Conservation (phyloP, 306 rosid genomes). For the Herpetospermum pedunculosum region DNA sequence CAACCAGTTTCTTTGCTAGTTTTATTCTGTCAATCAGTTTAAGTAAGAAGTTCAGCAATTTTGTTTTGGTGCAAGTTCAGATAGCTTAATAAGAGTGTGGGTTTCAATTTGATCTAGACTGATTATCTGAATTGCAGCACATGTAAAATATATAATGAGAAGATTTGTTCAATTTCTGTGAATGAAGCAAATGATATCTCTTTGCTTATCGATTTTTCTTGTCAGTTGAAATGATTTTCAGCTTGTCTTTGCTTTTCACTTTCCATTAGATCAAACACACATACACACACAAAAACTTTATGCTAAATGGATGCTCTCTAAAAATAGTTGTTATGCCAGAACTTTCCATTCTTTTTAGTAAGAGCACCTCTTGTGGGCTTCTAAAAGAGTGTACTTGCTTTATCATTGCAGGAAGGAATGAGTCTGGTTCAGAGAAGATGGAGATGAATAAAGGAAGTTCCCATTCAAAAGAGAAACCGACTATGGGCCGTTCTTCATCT, state of each 20-base stretch:
- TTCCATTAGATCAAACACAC: neutral
- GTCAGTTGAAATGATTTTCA: neutral
- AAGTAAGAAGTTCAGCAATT: neutral
- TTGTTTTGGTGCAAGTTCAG: neutral
- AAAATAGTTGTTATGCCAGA: neutral
- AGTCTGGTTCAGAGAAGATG: conserved; percentile 37
- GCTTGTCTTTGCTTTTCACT: neutral
- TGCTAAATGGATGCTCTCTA: neutral
- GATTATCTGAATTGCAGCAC: neutral
- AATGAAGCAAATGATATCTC: neutral
- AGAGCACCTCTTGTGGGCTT: neutral
- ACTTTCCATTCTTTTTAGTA: neutral
- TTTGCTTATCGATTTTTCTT: neutral
- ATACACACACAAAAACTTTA: too few species aligned
- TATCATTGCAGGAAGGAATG: conserved; percentile 20
- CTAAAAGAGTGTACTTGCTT: neutral
- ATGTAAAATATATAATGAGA: neutral
- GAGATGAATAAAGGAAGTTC: conserved; percentile 41
- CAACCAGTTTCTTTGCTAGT: neutral
- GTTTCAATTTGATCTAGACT: neutral
- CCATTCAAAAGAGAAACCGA: conserved; percentile 37
- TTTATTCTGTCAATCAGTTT: neutral
- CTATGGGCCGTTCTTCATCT: conserved; percentile 35
- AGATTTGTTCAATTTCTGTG: neutral
- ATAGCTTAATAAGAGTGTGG: neutral